Conservation (phyloP, 1,139 yeast species). For the Lodderomyces elongisporus region DNA sequence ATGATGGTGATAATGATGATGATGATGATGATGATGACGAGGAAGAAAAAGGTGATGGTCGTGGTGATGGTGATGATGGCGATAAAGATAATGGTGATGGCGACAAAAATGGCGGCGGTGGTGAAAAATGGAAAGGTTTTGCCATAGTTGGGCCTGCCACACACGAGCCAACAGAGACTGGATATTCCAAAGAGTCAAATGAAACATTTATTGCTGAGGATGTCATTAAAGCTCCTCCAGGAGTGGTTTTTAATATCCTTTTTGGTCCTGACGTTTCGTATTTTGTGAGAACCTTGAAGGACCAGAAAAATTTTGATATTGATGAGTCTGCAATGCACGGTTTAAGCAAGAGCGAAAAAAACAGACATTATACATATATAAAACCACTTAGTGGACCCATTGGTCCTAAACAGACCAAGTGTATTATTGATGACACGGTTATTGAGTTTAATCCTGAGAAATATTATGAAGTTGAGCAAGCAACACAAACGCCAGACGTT, state of each 20-base stretch:
- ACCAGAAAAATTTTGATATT: conserved; percentile 70
- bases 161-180: conserved; percentile 33
- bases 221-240: conserved; percentile 68
- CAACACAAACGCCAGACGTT: conserved; percentile 85
- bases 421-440: conserved; percentile 68
- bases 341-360: conserved; percentile 23
- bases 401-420: conserved; percentile 93
- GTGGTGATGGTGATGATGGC: conserved; percentile 13
- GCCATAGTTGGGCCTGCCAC: conserved; percentile 35
- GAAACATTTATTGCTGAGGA: conserved; percentile 66
- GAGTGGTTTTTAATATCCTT: conserved; percentile 62
- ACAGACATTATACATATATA: conserved; percentile 63
- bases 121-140: conserved; percentile 29
- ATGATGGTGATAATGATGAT: conserved; percentile 2
- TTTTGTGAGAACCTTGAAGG: conserved; percentile 49
- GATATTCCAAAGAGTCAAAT: conserved; percentile 47
- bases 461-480: conserved; percentile 55
- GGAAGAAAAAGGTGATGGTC: conserved; percentile 2
- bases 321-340: conserved; percentile 47
- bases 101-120: conserved; percentile 9
- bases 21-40: too few relatives aligned
- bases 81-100: conserved; percentile 5
- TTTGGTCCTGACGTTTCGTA: conserved; percentile 72
- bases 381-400: conserved; percentile 81
- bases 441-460: conserved; percentile 58